Evolutionary conservation across 257 asterid genomes (phyloP).

Genomic region (Solanum microdontum): DNA sequence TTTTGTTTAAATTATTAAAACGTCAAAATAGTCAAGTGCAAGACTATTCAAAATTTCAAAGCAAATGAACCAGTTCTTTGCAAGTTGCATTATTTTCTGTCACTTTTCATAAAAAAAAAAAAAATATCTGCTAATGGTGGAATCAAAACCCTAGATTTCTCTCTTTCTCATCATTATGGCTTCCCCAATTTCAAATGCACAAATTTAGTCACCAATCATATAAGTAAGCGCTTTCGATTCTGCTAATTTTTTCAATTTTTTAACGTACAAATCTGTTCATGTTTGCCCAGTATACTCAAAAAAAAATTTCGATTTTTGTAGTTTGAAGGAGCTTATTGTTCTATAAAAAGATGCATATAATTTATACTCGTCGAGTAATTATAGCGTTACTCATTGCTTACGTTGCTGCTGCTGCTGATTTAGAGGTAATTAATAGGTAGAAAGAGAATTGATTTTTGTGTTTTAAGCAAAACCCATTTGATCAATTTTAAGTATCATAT

Average conservation of each 20-base stretch:
- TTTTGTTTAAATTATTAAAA: neutral
- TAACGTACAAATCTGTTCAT: neutral
- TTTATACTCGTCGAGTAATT: conserved; percentile 16
- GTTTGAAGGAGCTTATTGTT: neutral
- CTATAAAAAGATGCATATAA: conserved; percentile 25
- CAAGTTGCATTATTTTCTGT: neutral
- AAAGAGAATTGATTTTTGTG: neutral
- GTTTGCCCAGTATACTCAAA: neutral
- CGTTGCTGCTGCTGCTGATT: conserved; percentile 18
- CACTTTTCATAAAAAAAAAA: neutral
- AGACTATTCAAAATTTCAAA: neutral
- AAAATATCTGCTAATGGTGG: neutral
- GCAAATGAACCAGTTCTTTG: neutral
- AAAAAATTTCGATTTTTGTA: neutral
- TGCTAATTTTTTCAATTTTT: neutral
- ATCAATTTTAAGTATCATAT: neutral
- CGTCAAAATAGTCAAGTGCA: neutral
- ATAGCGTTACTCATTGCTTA: conserved; percentile 21
- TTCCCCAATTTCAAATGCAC: neutral
- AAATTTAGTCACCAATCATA: neutral
- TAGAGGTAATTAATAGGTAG: conserved; percentile 40
- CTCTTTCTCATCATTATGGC: neutral
- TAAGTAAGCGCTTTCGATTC: neutral
- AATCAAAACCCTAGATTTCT: neutral
- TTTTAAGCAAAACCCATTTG: neutral